phyloP scores from a whole-genome alignment of 75 land plant species.

The Azolla pinnata region DNA sequence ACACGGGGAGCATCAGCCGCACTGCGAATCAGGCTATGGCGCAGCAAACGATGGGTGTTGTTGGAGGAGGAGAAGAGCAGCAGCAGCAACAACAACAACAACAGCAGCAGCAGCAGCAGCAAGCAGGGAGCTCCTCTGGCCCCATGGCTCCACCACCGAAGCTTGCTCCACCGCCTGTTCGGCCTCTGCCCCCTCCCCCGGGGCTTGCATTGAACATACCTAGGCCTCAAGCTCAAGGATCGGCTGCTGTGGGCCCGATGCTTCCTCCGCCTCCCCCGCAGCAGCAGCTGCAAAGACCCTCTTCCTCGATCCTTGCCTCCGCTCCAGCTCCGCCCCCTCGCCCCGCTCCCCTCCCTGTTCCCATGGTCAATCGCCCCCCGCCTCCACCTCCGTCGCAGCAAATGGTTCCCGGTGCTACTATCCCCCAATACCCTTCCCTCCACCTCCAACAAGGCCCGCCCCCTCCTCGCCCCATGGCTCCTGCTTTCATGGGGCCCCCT shows the following conservation, averaged over 20 bases:
- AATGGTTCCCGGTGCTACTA: constrained; percentile 14
- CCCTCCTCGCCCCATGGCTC: constrained; percentile 36
- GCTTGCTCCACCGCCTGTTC: constrained; percentile 52
- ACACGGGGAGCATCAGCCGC: constrained; percentile 88
- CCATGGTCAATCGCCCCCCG: constrained; percentile 45
- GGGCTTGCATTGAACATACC: constrained; percentile 79
- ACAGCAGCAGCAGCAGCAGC: too few species aligned
- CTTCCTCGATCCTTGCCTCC: too few species aligned
- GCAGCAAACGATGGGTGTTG: constrained; percentile 43
- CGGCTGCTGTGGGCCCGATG: constrained; percentile 33
- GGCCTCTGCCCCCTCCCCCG: constrained; percentile 81
- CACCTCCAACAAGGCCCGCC: constrained; percentile 23
- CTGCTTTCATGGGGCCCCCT: constrained; percentile 35
- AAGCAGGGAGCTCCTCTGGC: constrained; percentile 25
- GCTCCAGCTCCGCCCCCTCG: constrained; percentile 34
- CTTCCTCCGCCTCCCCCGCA: constrained; percentile 32
- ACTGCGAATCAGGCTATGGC: constrained; percentile 95
- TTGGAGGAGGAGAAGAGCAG: too few species aligned
- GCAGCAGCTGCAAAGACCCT: too few species aligned
- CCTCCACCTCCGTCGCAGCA: constrained; percentile 29
- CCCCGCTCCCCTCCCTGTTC: constrained; percentile 41
- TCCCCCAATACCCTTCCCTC: not conserved
- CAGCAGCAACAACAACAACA: too few species aligned
- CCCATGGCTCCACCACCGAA: constrained; percentile 48
- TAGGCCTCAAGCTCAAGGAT: constrained; percentile 35